Evolutionary conservation across 345 rosid species (phyloP), one percentile per base, ranked within the genome.

Genomic region (Cardiospermum halicacabum): DNA sequence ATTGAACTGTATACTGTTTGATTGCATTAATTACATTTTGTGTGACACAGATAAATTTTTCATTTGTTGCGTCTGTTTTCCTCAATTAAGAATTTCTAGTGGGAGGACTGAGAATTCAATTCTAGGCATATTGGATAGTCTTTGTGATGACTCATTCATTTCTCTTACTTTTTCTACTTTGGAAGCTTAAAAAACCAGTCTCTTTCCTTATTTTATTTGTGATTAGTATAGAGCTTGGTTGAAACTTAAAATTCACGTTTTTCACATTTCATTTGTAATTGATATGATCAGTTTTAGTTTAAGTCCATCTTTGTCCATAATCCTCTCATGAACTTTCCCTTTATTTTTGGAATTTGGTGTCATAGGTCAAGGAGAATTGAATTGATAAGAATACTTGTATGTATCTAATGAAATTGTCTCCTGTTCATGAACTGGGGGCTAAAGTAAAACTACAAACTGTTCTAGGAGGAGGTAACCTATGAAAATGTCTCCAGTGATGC

Each of bases 301-400:
- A 30, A 13, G 12, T 30, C 54, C 32, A 22, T 48, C 12, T 60
- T 42, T 60, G 25, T 6, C 37, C 53, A 16, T 27, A 25, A 39
- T 59, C 22, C 42, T 40, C 42, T 40, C 25, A 11, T 62, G 4
- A 47, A 22, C 27, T 48, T 62, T 9, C 28, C 19, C 2, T 4
- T 62, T 18, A 24, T 54, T 54, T 54, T 54, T 62, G 56, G 50
- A 62, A 62, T 47, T 11, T 48, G 53, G 45, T 21, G 21, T 3
- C 15, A 28, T 16, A 1, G 28, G 11, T 27, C 22, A n/a, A n/a
- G n/a, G 45, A 24, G 11, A 62, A 19, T 48, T 37, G 28, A 62
- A 24, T 21, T 31, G 5, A 11, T 21, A 48, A 24, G 22, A 22
- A 58, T 39, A 25, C 40, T 25, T 7, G 55, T 48, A 45, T 47